A percentile compares a stretch with the other conserved stretches of the same genome.
These are phyloP conservation scores for Stropharia rugosoannulata DNA, from an alignment of 768 basidiomycete genomes.

Conservation along the genomic window DNA sequence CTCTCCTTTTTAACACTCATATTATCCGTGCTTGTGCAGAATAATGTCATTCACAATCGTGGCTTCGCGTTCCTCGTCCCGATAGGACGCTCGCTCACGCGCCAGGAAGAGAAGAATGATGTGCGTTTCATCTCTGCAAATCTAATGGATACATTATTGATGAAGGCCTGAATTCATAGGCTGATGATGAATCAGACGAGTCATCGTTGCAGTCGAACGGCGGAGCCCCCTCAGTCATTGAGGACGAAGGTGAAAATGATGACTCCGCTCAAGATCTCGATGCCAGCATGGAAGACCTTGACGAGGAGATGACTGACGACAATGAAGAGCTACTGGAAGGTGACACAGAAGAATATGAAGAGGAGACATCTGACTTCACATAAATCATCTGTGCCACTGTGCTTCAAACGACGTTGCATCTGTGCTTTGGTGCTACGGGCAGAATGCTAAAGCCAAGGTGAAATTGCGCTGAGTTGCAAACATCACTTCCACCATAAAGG, in stretches of 20 bases:
- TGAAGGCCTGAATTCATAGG: slow-evolving; percentile 21
- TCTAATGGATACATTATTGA: background rate
- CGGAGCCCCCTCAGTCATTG: slow-evolving; percentile 36
- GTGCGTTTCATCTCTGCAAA: slow-evolving; percentile 36
- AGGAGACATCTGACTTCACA: slow-evolving; percentile 37
- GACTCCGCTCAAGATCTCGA: slow-evolving; percentile 56
- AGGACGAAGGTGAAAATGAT: slow-evolving; percentile 51
- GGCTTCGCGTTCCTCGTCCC: slow-evolving; percentile 71
- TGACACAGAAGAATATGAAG: slow-evolving; percentile 53
- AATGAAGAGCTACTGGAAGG: slow-evolving; percentile 45
- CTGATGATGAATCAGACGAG: slow-evolving; percentile 52
- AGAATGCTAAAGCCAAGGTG: no score
- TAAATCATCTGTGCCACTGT: background rate
- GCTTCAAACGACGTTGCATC: background rate
- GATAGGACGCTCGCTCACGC: slow-evolving; percentile 70
- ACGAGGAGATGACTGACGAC: slow-evolving; percentile 46
- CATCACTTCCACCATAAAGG: no score
- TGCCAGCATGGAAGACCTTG: slow-evolving; percentile 59
- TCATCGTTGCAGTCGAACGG: slow-evolving; percentile 41
- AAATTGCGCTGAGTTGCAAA: no score
- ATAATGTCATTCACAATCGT: slow-evolving; percentile 56
- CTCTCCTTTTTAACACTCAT: slow-evolving; percentile 5
- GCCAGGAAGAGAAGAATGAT: slow-evolving; percentile 84
- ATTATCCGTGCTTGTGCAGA: slow-evolving; percentile 34
- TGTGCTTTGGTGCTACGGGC: background rate